phyloP scores from a whole-genome alignment of 2,329 filamentous ascomycete genomes.

The Fusarium napiforme region DNA sequence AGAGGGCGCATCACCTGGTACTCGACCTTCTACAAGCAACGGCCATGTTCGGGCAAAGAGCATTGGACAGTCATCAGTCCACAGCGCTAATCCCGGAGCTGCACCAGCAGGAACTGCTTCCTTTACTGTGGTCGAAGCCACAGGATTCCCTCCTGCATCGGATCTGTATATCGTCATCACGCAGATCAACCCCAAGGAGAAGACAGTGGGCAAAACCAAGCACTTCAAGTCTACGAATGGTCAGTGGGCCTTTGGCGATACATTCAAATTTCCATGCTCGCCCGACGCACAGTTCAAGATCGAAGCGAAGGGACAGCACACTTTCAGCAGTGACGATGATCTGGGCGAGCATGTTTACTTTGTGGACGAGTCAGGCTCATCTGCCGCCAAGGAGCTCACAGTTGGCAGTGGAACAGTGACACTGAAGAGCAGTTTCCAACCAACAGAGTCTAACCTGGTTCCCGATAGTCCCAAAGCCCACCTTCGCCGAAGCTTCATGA shows the following conservation, averaged over 20 bases:
- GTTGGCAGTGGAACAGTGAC: conserved; percentile 79
- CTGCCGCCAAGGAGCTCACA: conserved; percentile 76
- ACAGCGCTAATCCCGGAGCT: conserved; percentile 69
- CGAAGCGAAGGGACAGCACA: conserved; percentile 84
- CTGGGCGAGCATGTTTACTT: conserved; percentile 91
- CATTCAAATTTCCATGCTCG: conserved; percentile 80
- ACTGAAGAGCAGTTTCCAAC: conserved; percentile 77
- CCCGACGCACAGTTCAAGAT: conserved; percentile 89
- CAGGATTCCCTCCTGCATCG: conserved; percentile 78
- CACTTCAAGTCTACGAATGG: conserved; percentile 80
- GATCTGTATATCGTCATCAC: conserved; percentile 83
- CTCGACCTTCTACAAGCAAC: conserved; percentile 44
- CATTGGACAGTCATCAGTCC: conserved; percentile 72
- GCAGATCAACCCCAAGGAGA: conserved; percentile 74
- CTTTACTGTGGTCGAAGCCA: conserved; percentile 82
- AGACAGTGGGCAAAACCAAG: conserved; percentile 91
- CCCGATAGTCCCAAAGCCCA: conserved; percentile 60
- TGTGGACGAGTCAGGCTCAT: conserved; percentile 80
- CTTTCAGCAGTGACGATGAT: conserved; percentile 83
- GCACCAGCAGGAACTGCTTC: conserved; percentile 78
- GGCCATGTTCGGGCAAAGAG: conserved; percentile 66
- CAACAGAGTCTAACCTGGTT: conserved; percentile 57
- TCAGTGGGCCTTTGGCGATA: conserved; percentile 77
- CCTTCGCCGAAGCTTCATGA: conserved; percentile 65
- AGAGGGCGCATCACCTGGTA: conserved; percentile 43